phyloP scores from a whole-genome alignment of 2,329 filamentous ascomycete genomes.

The Neonectria ditissima region DNA sequence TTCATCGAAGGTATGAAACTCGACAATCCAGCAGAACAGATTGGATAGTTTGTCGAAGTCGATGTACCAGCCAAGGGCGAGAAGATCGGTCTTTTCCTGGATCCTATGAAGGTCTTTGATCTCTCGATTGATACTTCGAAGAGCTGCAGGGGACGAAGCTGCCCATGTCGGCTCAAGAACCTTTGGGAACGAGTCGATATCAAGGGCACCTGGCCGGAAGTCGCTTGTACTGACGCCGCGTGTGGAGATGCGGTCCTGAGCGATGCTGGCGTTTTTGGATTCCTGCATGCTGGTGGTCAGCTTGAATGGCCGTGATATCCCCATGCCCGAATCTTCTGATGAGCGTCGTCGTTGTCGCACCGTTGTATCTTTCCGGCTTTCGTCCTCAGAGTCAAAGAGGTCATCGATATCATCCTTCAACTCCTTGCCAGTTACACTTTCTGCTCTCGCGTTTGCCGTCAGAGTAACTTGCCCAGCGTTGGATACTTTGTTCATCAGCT shows the following conservation, averaged over 20 bases:
- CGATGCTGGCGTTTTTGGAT: background rate
- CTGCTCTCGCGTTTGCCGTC: constrained; percentile 1
- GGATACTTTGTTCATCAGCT: constrained; percentile 1
- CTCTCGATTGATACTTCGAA: constrained; percentile 56
- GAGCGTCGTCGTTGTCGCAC: constrained; percentile 37
- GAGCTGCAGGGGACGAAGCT: constrained; percentile 43
- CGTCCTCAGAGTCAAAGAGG: constrained; percentile 40
- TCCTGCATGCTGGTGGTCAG: constrained; percentile 33
- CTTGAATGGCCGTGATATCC: constrained; percentile 28
- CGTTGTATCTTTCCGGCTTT: constrained; percentile 12
- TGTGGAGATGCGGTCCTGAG: background rate
- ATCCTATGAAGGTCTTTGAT: constrained; percentile 72
- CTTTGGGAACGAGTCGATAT: constrained; percentile 70
- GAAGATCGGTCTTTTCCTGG: constrained; percentile 70
- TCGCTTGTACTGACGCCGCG: constrained; percentile 41
- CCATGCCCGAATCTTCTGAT: constrained; percentile 38
- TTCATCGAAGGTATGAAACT: constrained; percentile 84
- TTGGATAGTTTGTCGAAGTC: constrained; percentile 75
- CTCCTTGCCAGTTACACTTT: constrained; percentile 7
- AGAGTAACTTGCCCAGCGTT: background rate
- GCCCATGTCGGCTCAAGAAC: constrained; percentile 59
- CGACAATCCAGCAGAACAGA: constrained; percentile 91
- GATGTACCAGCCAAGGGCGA: constrained; percentile 87
- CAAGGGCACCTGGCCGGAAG: constrained; percentile 76
- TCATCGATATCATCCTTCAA: constrained; percentile 32